A percentile compares a stretch with the other conserved stretches of the same genome.
Conservation (phyloP, 306 rosid species). For the Sesbania bispinosa region DNA sequence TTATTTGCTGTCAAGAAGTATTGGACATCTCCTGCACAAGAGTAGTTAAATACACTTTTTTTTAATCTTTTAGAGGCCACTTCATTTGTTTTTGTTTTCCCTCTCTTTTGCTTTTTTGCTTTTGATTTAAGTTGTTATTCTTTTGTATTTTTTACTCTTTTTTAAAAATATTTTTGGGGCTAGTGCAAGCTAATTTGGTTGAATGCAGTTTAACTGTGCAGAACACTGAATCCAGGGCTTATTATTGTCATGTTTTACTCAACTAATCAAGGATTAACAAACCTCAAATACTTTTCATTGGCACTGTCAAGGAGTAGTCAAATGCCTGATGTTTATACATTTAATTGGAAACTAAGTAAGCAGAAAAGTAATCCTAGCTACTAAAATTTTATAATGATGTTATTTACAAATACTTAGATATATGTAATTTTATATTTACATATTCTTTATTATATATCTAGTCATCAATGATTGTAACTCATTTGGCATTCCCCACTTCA, state of each 20-base stretch:
- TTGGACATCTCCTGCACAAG: constrained; percentile 65
- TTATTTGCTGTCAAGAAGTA: constrained; percentile 74
- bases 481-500: too few species aligned
- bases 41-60: background rate
- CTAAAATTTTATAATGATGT: background rate
- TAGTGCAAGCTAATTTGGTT: background rate
- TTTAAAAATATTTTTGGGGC: background rate
- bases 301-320: background rate
- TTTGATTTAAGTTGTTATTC: background rate
- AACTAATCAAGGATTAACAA: background rate
- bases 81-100: background rate
- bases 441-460: background rate
- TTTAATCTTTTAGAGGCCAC: background rate
- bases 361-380: background rate
- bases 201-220: constrained; percentile 25
- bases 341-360: background rate
- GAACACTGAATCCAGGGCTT: background rate
- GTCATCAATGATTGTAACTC: background rate
- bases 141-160: background rate
- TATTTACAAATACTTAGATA: background rate
- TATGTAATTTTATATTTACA: background rate
- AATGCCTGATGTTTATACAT: background rate
- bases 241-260: background rate
- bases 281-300: background rate
- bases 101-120: background rate